These are phyloP conservation scores for Curvularia eragrostidis DNA, from an alignment of 2,329 filamentous ascomycete genomes.

Conservation along the genomic window DNA sequence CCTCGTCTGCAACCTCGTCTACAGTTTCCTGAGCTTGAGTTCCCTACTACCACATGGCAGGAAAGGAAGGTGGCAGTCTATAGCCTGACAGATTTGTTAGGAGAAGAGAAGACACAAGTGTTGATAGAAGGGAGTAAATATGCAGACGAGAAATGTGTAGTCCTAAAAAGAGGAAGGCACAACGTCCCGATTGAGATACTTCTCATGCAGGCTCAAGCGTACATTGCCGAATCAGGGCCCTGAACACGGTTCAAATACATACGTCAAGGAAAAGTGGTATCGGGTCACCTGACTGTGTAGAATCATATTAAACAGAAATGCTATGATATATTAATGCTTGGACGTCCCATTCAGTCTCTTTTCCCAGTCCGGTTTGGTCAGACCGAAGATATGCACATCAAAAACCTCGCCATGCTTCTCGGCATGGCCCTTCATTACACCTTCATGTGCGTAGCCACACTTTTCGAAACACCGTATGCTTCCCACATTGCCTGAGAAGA, in stretches of 20 bases:
- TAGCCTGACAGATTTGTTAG: constrained; percentile 44
- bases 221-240: constrained; percentile 33
- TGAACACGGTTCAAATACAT: constrained; percentile 12
- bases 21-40: constrained; percentile 41
- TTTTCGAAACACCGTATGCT: constrained; percentile 49
- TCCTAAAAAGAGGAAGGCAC: constrained; percentile 37
- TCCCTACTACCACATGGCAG: constrained; percentile 38
- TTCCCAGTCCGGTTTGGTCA: constrained; percentile 44
- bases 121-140: constrained; percentile 35
- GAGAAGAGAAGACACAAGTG: constrained; percentile 33
- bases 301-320: not conserved
- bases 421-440: constrained; percentile 42
- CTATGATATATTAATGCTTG: not conserved
- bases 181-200: constrained; percentile 39
- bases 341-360: constrained; percentile 7
- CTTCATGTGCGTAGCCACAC: constrained; percentile 50
- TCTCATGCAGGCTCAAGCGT: constrained; percentile 44
- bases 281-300: not conserved
- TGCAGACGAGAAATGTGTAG: constrained; percentile 33
- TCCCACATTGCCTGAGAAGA: constrained; percentile 42
- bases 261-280: not conserved
- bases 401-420: constrained; percentile 46
- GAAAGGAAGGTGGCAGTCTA: constrained; percentile 44
- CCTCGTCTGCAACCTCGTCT: constrained; percentile 38
- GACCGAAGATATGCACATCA: constrained; percentile 46